Base-by-base conservation (phyloP, 1,139 yeast species). In the Kodamaea ohmeri region DNA sequence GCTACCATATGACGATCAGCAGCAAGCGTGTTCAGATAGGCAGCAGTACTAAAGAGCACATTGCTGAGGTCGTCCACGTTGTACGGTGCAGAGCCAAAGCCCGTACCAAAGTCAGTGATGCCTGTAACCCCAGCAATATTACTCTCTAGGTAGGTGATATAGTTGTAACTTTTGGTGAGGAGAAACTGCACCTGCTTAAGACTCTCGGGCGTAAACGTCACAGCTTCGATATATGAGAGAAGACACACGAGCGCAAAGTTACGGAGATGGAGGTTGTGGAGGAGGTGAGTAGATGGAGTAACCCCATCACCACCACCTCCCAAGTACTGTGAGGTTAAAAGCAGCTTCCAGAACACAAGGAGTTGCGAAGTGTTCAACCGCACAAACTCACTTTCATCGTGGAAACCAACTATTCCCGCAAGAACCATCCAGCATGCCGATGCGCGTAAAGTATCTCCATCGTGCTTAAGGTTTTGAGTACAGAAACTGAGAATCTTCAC, bases 271-370 rank as follows among this genome's bases (percentile, higher is more conserved):
- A 71, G 56, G 45, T 71, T 69, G n/a, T 61, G 60, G 13, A 63
- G 42, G 7, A 69, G 53, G 29, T 4, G 4, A 9, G 15, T 26
- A 13, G 17, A 14, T 7, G 29, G 5, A 9, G 13, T 5, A 9
- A 6, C 18, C 15, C 11, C n/a, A 6, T 26, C 34, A 12, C 21
- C 19, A 6, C 15, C 9, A 6, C 15, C 26, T 11, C 22, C 19
- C 18, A 31, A 14, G 12, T 60, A 69, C 42, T 70, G 76, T 2
- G 75, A 66, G 46, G 89, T 83, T 38, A 89, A 64, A n/a, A 88
- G 71, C 42, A 81, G 78, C 52, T 86, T 86, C 96, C 96, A 89
- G 45, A 88, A 76, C 4, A 79, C 73, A 34, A 88, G 65, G 40
- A 87, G 71, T 53, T 87, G 96, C 0, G 92, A 76, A 3, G 88